A percentile compares a stretch with the other conserved stretches of the same genome.
Conservation (phyloP, 176 grass and related monocot genomes). For the Lolium perenne region DNA sequence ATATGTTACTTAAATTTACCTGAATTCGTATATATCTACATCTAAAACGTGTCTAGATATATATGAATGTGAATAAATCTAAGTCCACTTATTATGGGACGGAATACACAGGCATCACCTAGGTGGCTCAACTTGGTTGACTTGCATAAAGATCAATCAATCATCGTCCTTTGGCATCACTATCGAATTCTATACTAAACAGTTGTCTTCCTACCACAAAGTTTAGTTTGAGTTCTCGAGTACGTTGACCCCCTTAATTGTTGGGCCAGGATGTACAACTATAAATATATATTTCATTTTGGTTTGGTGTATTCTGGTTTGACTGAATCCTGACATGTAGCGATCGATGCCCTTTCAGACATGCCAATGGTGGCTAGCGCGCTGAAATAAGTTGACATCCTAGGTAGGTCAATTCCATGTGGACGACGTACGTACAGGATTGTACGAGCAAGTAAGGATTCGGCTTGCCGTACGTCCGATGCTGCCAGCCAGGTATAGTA, state of each 20-base stretch:
- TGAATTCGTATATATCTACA: too few species aligned
- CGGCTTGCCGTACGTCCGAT: not conserved
- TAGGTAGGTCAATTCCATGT: not conserved
- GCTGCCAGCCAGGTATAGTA: not conserved
- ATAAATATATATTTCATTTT: too few species aligned
- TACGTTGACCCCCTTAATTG: conserved; percentile 18
- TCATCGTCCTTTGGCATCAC: not conserved
- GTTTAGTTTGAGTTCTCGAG: not conserved
- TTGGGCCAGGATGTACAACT: not conserved
- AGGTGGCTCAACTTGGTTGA: conserved; percentile 30
- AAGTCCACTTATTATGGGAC: too few species aligned
- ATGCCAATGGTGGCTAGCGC: not conserved
- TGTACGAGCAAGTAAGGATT: not conserved
- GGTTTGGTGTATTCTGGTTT: not conserved
- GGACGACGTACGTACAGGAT: not conserved
- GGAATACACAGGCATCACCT: not conserved
- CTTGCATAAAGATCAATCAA: conserved; percentile 15
- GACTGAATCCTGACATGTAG: not conserved
- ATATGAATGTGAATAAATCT: too few species aligned
- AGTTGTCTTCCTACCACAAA: not conserved
- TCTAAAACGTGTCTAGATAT: not conserved
- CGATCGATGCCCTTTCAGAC: not conserved
- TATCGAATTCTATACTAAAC: conserved; percentile 13
- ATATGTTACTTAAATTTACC: too few species aligned
- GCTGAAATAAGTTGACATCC: conserved; percentile 1